A percentile compares a stretch with the other conserved stretches of the same genome.
Evolutionary conservation across 306 rosid genomes (phyloP).

Genomic region (Cyamopsis tetragonoloba): DNA sequence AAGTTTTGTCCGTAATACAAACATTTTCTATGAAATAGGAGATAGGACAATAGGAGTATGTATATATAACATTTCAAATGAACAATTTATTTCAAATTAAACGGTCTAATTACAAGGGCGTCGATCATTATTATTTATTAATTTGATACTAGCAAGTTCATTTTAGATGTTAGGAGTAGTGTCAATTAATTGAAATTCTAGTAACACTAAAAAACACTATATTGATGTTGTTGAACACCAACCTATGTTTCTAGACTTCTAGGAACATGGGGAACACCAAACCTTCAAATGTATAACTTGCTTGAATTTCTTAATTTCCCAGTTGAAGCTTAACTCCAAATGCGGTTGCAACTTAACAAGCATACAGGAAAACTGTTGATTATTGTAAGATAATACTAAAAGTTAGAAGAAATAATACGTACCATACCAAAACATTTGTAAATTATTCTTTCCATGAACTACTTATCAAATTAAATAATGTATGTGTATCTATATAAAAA

Average conservation of each 20-base stretch:
- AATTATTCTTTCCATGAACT: no score
- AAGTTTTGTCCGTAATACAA: no score
- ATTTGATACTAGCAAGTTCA: no score
- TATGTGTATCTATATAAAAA: no score
- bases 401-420: no score
- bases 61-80: no score
- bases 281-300: conserved; percentile 3
- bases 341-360: conserved; percentile 5
- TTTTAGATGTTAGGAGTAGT: conserved; percentile 5
- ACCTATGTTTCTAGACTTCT: neutral
- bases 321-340: conserved; percentile 10
- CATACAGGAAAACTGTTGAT: conserved; percentile 2
- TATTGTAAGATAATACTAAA: conserved; percentile 8
- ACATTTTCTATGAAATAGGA: no score
- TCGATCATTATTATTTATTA: no score
- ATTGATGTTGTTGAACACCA: conserved; percentile 16
- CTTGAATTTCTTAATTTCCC: neutral
- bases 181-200: conserved; percentile 16
- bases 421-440: no score
- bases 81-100: neutral
- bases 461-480: no score
- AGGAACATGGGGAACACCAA: conserved; percentile 2
- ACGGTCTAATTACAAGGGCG: neutral
- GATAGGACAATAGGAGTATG: no score
- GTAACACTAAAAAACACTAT: neutral